These are phyloP conservation scores for Syzygium oleosum DNA, from an alignment of 345 rosid genomes.

Conservation along the genomic window DNA sequence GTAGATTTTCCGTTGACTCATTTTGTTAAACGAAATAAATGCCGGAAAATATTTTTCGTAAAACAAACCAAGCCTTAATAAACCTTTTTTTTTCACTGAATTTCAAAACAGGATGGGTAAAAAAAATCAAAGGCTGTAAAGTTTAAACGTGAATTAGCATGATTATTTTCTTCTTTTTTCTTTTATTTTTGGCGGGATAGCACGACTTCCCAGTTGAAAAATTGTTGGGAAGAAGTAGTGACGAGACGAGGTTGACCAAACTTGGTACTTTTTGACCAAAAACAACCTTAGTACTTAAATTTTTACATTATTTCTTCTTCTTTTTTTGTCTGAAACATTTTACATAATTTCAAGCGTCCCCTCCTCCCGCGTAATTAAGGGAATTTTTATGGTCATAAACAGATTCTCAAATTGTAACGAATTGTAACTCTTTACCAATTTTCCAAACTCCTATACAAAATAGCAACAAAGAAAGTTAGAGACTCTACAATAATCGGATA, in stretches of 20 bases:
- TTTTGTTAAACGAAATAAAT: too few relatives aligned
- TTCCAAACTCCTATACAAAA: not conserved
- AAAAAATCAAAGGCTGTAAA: not conserved
- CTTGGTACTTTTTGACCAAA: not conserved
- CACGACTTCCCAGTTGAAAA: not conserved
- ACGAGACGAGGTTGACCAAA: not conserved
- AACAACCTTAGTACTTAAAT: too few relatives aligned
- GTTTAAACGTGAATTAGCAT: not conserved
- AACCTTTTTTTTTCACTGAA: not conserved
- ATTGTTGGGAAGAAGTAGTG: not conserved
- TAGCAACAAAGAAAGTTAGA: not conserved
- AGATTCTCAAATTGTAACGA: not conserved
- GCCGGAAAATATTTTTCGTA: too few relatives aligned
- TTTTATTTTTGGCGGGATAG: rapidly evolving
- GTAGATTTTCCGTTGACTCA: too few relatives aligned
- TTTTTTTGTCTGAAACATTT: too few relatives aligned
- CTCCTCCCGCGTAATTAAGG: not conserved
- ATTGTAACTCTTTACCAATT: not conserved
- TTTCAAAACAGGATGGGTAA: not conserved
- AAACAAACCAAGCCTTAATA: too few relatives aligned
- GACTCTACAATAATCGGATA: not conserved
- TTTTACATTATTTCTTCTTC: too few relatives aligned
- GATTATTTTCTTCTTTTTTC: not conserved
- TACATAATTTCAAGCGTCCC: not conserved
- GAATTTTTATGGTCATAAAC: not conserved